These are phyloP conservation scores for Xylaria sp. DNA, from an alignment of 495 filamentous ascomycete species.

Conservation along the genomic window DNA sequence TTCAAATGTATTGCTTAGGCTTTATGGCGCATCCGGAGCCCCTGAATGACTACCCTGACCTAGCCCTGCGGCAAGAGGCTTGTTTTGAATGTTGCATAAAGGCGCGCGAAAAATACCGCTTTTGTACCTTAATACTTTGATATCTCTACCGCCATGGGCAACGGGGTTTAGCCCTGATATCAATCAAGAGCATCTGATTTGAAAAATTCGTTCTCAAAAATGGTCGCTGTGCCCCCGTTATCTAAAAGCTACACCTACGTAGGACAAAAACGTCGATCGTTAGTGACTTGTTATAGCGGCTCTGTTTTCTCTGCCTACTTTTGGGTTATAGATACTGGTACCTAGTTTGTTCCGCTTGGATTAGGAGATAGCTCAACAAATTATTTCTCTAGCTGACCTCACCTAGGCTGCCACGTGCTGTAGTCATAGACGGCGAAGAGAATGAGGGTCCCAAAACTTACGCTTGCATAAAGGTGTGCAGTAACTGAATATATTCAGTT, in stretches of 20 bases:
- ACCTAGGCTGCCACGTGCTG: no score
- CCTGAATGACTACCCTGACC: not conserved
- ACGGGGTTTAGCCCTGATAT: not conserved
- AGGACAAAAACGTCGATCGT: no score
- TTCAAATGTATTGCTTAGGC: constrained; percentile 11
- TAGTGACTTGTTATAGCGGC: no score
- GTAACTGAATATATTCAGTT: no score
- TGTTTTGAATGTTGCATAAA: constrained; percentile 4
- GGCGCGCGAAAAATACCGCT: not conserved
- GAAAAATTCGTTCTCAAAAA: not conserved
- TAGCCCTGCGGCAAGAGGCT: not conserved
- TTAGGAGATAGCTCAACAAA: no score
- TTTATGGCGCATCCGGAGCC: not conserved
- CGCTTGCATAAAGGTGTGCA: no score
- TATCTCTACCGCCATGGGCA: not conserved
- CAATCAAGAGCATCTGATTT: not conserved
- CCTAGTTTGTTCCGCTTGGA: no score
- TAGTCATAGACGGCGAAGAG: no score
- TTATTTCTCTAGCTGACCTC: no score
- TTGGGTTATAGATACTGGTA: no score
- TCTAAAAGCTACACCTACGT: not conserved
- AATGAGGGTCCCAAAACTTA: no score
- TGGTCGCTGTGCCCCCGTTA: not conserved
- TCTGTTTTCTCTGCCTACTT: no score
- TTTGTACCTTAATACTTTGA: not conserved